Conservation (phyloP, 2,329 filamentous ascomycete genomes). For the Ciborinia camelliae region DNA sequence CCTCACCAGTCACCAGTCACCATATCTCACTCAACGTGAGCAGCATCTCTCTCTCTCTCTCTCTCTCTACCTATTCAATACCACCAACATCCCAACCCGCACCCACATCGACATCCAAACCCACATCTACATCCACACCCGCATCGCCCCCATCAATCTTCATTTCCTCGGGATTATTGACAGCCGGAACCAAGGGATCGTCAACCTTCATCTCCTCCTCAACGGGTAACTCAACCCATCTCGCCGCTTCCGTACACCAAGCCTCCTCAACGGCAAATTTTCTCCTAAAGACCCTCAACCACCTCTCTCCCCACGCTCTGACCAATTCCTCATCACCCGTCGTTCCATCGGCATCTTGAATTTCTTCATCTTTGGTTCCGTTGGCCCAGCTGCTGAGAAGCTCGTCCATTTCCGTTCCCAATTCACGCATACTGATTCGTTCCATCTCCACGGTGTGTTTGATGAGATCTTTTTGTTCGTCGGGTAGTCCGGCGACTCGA, state of each 20-base stretch:
- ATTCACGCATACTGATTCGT: constrained; percentile 67
- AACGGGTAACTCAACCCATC: constrained; percentile 26
- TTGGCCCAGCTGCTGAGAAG: constrained; percentile 68
- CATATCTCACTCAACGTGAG: too few species aligned
- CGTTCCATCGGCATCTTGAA: constrained; percentile 61
- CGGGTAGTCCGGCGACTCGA: constrained; percentile 52
- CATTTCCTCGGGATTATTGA: constrained; percentile 9
- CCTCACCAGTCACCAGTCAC: too few species aligned
- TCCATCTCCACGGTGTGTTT: constrained; percentile 68
- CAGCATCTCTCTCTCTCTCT: too few species aligned
- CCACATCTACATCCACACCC: neutral
- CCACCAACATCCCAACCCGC: neutral
- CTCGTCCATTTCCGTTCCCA: constrained; percentile 81
- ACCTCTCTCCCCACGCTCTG: constrained; percentile 76
- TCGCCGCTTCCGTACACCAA: constrained; percentile 45
- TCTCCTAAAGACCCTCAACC: constrained; percentile 80
- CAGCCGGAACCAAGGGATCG: neutral
- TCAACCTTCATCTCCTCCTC: constrained; percentile 3
- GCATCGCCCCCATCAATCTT: neutral
- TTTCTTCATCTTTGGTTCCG: constrained; percentile 70
- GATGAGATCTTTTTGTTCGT: constrained; percentile 46
- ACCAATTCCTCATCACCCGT: constrained; percentile 57
- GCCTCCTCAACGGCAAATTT: constrained; percentile 84
- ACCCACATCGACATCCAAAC: neutral
- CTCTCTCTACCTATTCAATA: too few species aligned